These are phyloP conservation scores for Hypoxylon trugodes DNA, from an alignment of 495 filamentous ascomycete species.

Conservation along the genomic window DNA sequence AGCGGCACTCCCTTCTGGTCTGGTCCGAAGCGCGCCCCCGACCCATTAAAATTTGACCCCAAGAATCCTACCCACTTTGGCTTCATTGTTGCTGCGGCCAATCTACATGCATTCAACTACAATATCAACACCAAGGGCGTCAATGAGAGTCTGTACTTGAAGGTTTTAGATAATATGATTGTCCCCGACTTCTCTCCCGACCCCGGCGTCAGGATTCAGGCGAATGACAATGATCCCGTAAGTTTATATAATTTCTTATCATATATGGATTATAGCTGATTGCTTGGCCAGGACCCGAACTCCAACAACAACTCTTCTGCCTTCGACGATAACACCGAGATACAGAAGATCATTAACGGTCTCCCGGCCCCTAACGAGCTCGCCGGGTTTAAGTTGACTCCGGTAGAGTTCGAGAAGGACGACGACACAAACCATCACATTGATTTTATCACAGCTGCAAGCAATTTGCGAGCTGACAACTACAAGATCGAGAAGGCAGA, in stretches of 20 bases:
- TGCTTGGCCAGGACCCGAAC: conserved; percentile 74
- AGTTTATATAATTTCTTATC: conserved; percentile 30
- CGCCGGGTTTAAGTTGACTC: conserved; percentile 83
- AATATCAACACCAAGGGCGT: conserved; percentile 83
- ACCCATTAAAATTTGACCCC: conserved; percentile 86
- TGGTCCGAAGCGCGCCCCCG: conserved; percentile 95
- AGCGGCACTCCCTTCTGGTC: conserved; percentile 96
- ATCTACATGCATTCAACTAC: conserved; percentile 98
- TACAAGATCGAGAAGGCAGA: conserved; percentile 94
- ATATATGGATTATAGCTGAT: conserved; percentile 23
- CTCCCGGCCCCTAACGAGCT: conserved; percentile 83
- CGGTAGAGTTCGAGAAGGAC: conserved; percentile 99
- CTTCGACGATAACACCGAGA: conserved; percentile 76
- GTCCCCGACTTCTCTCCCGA: conserved; percentile 95
- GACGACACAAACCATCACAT: conserved; percentile 98
- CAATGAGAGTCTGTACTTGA: conserved; percentile 71
- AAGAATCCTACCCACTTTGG: conserved; percentile 83
- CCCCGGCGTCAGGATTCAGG: conserved; percentile 94
- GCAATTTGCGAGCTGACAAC: conserved; percentile 96
- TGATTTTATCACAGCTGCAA: conserved; percentile 97
- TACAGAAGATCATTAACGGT: conserved; percentile 69
- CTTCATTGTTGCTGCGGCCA: conserved; percentile 87
- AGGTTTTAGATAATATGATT: conserved; percentile 90
- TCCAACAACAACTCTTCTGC: conserved; percentile 59
- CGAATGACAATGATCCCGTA: conserved; percentile 88